Conservation (phyloP, 441 rosid genomes). For the Theobroma grandiflorum region DNA sequence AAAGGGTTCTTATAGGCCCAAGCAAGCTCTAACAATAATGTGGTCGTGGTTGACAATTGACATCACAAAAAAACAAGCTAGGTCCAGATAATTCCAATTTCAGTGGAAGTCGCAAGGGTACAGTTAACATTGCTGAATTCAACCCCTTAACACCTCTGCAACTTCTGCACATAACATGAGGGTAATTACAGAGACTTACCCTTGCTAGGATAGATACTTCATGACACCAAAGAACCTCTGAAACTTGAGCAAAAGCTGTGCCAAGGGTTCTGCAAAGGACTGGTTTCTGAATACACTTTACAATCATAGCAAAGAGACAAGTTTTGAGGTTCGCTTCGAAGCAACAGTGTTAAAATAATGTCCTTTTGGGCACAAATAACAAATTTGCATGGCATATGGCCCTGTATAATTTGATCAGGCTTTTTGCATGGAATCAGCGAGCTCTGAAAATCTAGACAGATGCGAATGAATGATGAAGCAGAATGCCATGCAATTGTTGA, state of each 20-base stretch:
- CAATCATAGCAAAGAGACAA: background rate
- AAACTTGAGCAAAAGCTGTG: background rate
- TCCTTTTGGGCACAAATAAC: background rate
- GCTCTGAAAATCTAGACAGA: background rate
- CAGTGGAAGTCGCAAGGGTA: background rate
- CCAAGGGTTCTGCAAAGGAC: background rate
- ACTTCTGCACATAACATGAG: background rate
- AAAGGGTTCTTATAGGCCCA: background rate
- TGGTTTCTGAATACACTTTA: background rate
- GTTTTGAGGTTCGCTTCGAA: background rate
- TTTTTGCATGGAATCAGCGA: slow-evolving; percentile 9
- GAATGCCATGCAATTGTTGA: background rate
- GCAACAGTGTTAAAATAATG: background rate
- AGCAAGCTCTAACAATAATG: background rate
- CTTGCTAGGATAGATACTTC: background rate
- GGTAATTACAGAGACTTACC: background rate
- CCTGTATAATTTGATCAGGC: background rate
- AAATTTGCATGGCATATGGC: background rate
- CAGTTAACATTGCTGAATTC: background rate
- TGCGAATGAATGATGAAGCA: background rate
- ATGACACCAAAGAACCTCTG: background rate
- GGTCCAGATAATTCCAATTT: background rate
- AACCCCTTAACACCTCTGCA: background rate
- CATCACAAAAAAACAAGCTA: background rate
- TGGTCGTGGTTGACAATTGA: background rate